A percentile compares a stretch with the other conserved stretches of the same genome.
Evolutionary conservation across 371 early-diverging fungal genomes (phyloP).

Genomic region (Actinomortierella ambigua): DNA sequence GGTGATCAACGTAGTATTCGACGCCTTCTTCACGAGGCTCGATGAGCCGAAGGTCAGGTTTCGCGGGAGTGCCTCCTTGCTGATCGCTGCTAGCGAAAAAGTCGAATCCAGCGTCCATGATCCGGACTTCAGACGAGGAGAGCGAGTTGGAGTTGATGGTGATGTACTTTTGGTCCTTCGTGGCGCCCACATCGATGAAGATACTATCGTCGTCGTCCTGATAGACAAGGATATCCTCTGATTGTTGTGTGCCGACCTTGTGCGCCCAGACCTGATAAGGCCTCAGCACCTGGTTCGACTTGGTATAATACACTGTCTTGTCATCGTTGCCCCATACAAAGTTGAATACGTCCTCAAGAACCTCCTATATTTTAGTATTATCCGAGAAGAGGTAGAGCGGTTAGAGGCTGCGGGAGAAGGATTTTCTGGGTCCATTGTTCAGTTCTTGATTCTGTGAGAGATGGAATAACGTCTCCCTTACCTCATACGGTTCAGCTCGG

Average conservation of each 20-base stretch:
- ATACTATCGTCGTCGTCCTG: constrained; percentile 69
- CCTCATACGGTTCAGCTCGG: constrained; percentile 47
- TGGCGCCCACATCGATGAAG: constrained; percentile 81
- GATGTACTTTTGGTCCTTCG: constrained; percentile 79
- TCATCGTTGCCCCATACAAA: constrained; percentile 79
- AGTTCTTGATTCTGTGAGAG: too few species aligned
- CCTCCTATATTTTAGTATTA: constrained; percentile 45
- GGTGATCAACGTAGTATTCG: constrained; percentile 85
- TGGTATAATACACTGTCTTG: constrained; percentile 72
- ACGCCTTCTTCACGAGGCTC: constrained; percentile 63
- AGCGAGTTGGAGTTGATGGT: constrained; percentile 78
- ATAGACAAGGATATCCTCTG: constrained; percentile 66
- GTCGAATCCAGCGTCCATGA: constrained; percentile 59
- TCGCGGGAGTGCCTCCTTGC: too few species aligned
- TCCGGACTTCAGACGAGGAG: constrained; percentile 75
- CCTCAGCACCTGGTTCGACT: constrained; percentile 73
- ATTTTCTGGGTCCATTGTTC: too few species aligned
- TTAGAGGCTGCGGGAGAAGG: neutral
- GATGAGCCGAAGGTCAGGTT: constrained; percentile 54
- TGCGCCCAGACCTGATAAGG: constrained; percentile 70
- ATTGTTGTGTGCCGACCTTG: constrained; percentile 57
- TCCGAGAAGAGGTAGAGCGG: neutral
- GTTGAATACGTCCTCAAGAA: constrained; percentile 74
- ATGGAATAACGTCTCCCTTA: constrained; percentile 14
- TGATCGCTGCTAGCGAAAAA: constrained; percentile 22